Conservation (phyloP, 352 stramenopile species). For the Halophytophthora polymorphica region DNA sequence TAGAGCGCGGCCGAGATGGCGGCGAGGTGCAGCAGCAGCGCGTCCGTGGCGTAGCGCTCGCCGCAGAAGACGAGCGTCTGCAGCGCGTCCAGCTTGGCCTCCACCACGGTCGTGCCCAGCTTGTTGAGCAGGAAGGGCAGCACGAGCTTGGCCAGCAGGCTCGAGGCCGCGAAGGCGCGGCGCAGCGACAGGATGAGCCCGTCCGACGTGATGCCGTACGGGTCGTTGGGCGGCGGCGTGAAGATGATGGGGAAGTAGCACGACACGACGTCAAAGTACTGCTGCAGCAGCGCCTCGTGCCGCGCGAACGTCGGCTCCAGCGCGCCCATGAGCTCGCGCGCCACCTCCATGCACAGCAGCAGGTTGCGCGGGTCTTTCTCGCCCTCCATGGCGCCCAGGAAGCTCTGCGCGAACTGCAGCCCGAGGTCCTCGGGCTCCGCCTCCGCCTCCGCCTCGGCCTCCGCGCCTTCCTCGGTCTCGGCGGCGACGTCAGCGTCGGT, state of each 20-base stretch:
- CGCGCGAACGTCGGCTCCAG: conserved; percentile 61
- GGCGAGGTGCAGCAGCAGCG: conserved; percentile 70
- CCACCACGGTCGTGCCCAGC: conserved; percentile 65
- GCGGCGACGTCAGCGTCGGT: conserved; percentile 8
- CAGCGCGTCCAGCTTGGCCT: conserved; percentile 79
- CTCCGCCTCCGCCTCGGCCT: conserved; percentile 17
- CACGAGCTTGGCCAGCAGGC: conserved; percentile 74
- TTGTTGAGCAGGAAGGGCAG: conserved; percentile 89
- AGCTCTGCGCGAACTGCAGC: conserved; percentile 59
- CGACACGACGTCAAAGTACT: conserved; percentile 89
- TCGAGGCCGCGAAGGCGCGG: conserved; percentile 70
- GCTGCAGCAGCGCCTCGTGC: conserved; percentile 65
- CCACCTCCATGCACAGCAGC: conserved; percentile 74
- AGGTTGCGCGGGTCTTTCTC: conserved; percentile 90
- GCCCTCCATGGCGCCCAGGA: conserved; percentile 83
- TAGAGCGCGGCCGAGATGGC: conserved; percentile 67
- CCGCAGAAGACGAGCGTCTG: conserved; percentile 83
- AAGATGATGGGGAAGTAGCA: conserved; percentile 94
- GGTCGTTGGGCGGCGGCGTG: conserved; percentile 86
- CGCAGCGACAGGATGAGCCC: conserved; percentile 79
- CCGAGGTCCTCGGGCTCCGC: conserved; percentile 39
- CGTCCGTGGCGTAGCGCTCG: conserved; percentile 76
- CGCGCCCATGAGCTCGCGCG: conserved; percentile 50
- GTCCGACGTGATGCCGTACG: conserved; percentile 89
- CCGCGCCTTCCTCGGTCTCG: conserved; percentile 14